Conservation (phyloP, 1,284 basidiomycete genomes). For the Cryptococcus maquisensis region DNA sequence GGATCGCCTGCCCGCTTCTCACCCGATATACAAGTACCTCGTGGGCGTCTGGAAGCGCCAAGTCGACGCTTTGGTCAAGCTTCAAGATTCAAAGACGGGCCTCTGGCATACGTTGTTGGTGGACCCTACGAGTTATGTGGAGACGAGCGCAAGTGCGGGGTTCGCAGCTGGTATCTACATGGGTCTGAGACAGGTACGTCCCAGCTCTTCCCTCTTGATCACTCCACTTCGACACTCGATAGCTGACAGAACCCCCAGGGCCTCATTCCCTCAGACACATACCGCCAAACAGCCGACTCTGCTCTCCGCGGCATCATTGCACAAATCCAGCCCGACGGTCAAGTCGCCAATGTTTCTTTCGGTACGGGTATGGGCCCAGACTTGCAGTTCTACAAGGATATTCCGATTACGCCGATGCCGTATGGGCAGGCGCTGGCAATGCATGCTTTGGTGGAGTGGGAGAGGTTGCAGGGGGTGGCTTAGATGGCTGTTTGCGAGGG, state of each 20-base stretch:
- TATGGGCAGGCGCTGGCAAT: slow-evolving; percentile 61
- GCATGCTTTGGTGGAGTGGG: slow-evolving; percentile 47
- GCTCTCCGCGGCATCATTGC: slow-evolving; percentile 57
- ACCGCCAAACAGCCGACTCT: slow-evolving; percentile 52
- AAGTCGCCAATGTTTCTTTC: slow-evolving; percentile 58
- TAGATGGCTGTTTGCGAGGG: background rate
- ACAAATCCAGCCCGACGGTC: slow-evolving; percentile 56
- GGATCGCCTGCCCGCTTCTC: slow-evolving; percentile 45
- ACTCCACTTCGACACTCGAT: background rate
- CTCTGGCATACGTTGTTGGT: slow-evolving; percentile 63
- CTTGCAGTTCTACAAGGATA: slow-evolving; percentile 57
- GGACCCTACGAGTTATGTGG: slow-evolving; percentile 58
- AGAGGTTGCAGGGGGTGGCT: slow-evolving; percentile 18
- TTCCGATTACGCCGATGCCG: slow-evolving; percentile 61
- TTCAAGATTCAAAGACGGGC: slow-evolving; percentile 55
- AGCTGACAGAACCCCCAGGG: slow-evolving; percentile 4
- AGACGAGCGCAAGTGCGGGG: slow-evolving; percentile 59
- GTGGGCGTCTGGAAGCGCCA: slow-evolving; percentile 54
- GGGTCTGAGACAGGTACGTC: slow-evolving; percentile 52
- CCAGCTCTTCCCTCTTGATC: background rate
- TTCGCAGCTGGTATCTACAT: slow-evolving; percentile 62
- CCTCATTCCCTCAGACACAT: slow-evolving; percentile 36
- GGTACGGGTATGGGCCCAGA: slow-evolving; percentile 60
- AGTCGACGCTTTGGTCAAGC: slow-evolving; percentile 56
- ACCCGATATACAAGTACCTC: slow-evolving; percentile 55